Evolutionary conservation across 139 green algal genomes (phyloP).

Genomic region (Chlorella sp.): DNA sequence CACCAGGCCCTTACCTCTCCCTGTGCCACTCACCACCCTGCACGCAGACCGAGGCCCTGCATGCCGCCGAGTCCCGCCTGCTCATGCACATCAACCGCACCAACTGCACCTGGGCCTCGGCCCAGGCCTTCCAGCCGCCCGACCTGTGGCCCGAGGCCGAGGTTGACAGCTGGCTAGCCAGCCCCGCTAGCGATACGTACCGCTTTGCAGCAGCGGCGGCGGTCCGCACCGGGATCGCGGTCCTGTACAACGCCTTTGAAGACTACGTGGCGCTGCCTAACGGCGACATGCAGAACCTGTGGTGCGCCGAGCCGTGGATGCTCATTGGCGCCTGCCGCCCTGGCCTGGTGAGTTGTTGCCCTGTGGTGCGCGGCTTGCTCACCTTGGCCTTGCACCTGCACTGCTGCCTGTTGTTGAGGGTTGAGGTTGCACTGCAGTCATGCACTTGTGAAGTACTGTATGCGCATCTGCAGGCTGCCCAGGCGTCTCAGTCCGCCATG

Average conservation of each 20-base stretch:
- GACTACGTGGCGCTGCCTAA: constrained; percentile 1
- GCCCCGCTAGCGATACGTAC: too few species aligned
- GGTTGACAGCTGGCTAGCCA: neutral
- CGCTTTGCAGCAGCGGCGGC: too few species aligned
- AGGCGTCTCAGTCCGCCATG: neutral
- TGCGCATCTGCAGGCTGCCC: neutral
- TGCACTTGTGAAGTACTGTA: too few species aligned
- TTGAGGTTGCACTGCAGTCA: too few species aligned
- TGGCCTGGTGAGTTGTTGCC: neutral
- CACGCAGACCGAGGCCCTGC: neutral
- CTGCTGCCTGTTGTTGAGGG: too few species aligned
- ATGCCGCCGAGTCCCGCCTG: constrained; percentile 1
- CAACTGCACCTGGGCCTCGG: constrained; percentile 3
- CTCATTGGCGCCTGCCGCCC: neutral
- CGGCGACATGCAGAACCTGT: neutral
- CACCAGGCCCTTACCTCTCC: neutral
- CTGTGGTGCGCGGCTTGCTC: too few species aligned
- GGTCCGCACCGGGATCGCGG: too few species aligned
- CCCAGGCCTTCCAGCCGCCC: neutral
- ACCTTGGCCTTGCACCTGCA: too few species aligned
- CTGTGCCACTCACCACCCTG: too few species aligned
- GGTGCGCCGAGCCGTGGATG: constrained; percentile 2
- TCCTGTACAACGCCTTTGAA: constrained; percentile 11
- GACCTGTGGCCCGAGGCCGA: constrained; percentile 5
- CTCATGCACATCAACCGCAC: constrained; percentile 4